Evolutionary conservation across 1,284 basidiomycete species (phyloP).

Genomic region (Tremellales sp.): DNA sequence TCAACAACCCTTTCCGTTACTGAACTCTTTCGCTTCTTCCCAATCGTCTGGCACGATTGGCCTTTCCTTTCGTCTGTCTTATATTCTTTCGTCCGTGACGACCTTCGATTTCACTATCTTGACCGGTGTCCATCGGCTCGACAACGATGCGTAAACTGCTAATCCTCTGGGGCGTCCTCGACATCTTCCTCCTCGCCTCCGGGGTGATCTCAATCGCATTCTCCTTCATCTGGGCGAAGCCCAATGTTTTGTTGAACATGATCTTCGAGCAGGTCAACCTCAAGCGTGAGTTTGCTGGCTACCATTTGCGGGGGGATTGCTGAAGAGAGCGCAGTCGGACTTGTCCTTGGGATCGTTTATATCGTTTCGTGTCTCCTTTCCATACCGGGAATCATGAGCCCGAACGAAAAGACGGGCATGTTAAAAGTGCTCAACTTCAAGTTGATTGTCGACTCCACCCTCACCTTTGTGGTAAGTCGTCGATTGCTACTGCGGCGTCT

Average conservation of each 20-base stretch:
- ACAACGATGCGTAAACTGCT: constrained; percentile 53
- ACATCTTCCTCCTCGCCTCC: constrained; percentile 63
- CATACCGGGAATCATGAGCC: constrained; percentile 63
- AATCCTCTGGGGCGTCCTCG: constrained; percentile 65
- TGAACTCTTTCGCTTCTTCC: no score
- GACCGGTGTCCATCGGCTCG: no score
- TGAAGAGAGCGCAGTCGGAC: constrained; percentile 55
- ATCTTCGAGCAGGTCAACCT: constrained; percentile 59
- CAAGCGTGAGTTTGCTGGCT: constrained; percentile 54
- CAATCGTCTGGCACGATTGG: no score
- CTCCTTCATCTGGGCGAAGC: constrained; percentile 66
- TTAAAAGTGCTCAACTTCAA: constrained; percentile 70
- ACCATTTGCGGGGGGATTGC: not conserved
- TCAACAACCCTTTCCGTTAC: no score
- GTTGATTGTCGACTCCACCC: constrained; percentile 54
- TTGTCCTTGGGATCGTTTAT: constrained; percentile 63
- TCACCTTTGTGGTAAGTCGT: constrained; percentile 21
- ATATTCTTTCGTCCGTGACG: no score
- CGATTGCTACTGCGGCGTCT: not conserved
- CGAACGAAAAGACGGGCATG: constrained; percentile 62
- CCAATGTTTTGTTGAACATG: constrained; percentile 61
- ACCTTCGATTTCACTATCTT: no score
- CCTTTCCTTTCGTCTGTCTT: no score
- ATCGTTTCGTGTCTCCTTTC: constrained; percentile 66
- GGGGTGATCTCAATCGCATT: constrained; percentile 62